Evolutionary conservation across 1,284 basidiomycete species (phyloP).

Genomic region (Leccinum cinnamomeum): DNA sequence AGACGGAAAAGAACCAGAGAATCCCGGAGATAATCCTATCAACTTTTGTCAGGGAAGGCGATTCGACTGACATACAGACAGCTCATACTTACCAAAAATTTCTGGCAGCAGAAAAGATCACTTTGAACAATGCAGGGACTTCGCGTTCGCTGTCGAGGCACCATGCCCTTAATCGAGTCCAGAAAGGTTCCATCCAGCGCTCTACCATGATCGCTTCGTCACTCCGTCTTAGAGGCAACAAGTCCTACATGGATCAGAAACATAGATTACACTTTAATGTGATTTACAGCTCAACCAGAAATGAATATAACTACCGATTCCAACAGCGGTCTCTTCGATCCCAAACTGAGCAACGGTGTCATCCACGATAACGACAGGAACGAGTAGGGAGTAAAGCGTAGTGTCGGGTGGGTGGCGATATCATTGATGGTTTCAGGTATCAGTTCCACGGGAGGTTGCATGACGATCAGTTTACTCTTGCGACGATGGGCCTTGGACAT

Average conservation of each 20-base stretch:
- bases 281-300: constrained; percentile 26
- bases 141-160: constrained; percentile 18
- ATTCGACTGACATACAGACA: background rate
- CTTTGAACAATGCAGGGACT: constrained; percentile 20
- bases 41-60: constrained; percentile 2
- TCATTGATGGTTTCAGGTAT: constrained; percentile 19
- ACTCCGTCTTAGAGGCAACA: constrained; percentile 29
- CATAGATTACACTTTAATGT: constrained; percentile 18
- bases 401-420: constrained; percentile 23
- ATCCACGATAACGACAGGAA: constrained; percentile 30
- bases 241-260: constrained; percentile 20
- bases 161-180: constrained; percentile 23
- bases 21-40: constrained; percentile 29
- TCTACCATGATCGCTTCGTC: constrained; percentile 30
- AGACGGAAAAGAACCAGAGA: constrained; percentile 31
- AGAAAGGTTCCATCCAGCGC: constrained; percentile 29
- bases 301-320: constrained; percentile 34
- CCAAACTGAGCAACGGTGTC: constrained; percentile 28
- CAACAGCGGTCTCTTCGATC: constrained; percentile 30
- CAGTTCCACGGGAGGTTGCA: constrained; percentile 26
- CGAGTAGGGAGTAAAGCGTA: constrained; percentile 11
- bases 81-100: constrained; percentile 17
- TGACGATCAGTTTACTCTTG: constrained; percentile 24
- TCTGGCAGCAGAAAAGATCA: constrained; percentile 19
- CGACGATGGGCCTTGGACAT: constrained; percentile 8